Base-by-base conservation (phyloP, 2,329 filamentous ascomycete genomes). In the Claviceps spartinae region DNA sequence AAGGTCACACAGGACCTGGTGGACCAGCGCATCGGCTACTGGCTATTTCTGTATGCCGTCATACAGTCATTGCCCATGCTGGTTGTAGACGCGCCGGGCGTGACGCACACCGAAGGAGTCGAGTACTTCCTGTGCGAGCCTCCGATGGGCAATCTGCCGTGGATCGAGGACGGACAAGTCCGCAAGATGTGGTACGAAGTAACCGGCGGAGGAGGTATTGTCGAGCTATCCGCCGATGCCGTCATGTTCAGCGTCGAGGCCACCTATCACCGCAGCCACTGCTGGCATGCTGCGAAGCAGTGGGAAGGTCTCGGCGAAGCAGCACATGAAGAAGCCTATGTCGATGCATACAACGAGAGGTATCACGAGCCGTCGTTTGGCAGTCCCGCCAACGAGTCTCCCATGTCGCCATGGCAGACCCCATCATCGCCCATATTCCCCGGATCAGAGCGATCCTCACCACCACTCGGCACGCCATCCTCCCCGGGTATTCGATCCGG, bases 101-200 rank as follows among this genome's bases (percentile, higher is more conserved):
- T 90, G 45, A 77, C 76, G 51, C 82, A 77, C 63, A 84, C 80
- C 0, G 79, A 88, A 49, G 82, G 78, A 1, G 84, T 88, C 2
- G 87, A 91, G 64, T 88, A 91, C 67, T 93, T 91, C 70, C 72
- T 91, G 30, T 90, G 86, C 65, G 76, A 88, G 62, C 80, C 85
- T 4, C 83, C 86, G 0, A 78, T 85, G 61, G 83, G 83, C 18
- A 82, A 82, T 51, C 74, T 81, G 0, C 86, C 87, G 0, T 93
- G 87, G 87, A 73, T 82, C 51, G 83, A 85, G 50, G 78, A 79
- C 40, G 72, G 75, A 37, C 71, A 79, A 47, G 76, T 83, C 14
- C 77, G 78, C 59, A 82, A 81, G 69, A 80, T 81, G 60, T 88
- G 85, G 85, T 88, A 86, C 65, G 79, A 85, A 57, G 79, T 86